Percentiles rank a stretch among this genome's conserved stretches.
phyloP scores from a whole-genome alignment of 148 eudicot genomes.

The Agrostemma githago region DNA sequence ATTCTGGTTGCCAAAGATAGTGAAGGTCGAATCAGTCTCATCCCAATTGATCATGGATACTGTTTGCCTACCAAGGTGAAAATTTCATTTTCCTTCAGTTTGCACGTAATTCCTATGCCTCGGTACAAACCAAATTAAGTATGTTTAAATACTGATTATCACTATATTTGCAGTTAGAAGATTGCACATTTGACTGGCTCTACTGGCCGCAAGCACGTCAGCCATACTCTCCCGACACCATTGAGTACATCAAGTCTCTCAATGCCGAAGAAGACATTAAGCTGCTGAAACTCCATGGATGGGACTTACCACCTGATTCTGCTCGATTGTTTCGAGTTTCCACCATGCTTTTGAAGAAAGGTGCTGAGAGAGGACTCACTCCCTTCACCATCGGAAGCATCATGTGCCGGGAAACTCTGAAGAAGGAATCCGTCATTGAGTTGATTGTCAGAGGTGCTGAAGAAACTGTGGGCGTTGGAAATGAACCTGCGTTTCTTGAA shows the following conservation, averaged over 20 bases:
- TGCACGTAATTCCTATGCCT: not conserved
- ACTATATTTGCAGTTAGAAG: slow-evolving; percentile 51
- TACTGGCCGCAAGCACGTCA: slow-evolving; percentile 80
- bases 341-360: slow-evolving; percentile 78
- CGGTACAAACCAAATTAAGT: not conserved
- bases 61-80: slow-evolving; percentile 71
- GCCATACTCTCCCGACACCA: slow-evolving; percentile 46
- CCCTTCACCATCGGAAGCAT: slow-evolving; percentile 65
- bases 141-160: not conserved
- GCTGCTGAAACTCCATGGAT: slow-evolving; percentile 59
- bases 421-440: slow-evolving; percentile 58
- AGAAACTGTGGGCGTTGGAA: slow-evolving; percentile 36
- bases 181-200: slow-evolving; percentile 85
- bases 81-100: slow-evolving; percentile 1
- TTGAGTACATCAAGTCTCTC: slow-evolving; percentile 54
- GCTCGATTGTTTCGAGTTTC: slow-evolving; percentile 50
- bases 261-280: slow-evolving; percentile 64
- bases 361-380: slow-evolving; percentile 52
- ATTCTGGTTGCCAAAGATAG: slow-evolving; percentile 49
- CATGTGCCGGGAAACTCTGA: slow-evolving; percentile 64
- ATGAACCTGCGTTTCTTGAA: slow-evolving; percentile 47
- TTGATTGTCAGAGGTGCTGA: slow-evolving; percentile 53
- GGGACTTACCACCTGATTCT: slow-evolving; percentile 48
- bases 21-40: slow-evolving; percentile 38
- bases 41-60: slow-evolving; percentile 86